These are phyloP conservation scores for Fusarium sp. DNA, from an alignment of 2,329 filamentous ascomycete species.

Conservation along the genomic window DNA sequence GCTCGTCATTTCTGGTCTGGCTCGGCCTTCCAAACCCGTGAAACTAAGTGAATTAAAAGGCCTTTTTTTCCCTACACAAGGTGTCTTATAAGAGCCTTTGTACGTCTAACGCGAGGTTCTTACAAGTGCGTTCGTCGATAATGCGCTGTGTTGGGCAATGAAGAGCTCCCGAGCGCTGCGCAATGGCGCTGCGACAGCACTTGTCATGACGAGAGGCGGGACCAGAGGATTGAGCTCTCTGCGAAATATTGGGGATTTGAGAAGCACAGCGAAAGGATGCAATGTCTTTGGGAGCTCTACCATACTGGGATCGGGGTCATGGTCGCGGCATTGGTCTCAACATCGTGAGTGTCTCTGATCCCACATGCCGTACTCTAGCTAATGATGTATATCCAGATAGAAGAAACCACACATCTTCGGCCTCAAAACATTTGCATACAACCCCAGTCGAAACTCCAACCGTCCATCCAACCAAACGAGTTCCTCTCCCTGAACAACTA, in stretches of 20 bases:
- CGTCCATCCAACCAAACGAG: slow-evolving; percentile 50
- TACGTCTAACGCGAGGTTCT: neutral
- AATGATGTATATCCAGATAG: slow-evolving; percentile 31
- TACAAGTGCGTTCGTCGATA: slow-evolving; percentile 1
- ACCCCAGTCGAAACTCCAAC: slow-evolving; percentile 52
- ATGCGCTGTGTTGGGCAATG: slow-evolving; percentile 43
- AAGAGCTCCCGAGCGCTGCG: slow-evolving; percentile 42
- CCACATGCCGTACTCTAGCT: slow-evolving; percentile 1
- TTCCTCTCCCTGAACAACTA: slow-evolving; percentile 60
- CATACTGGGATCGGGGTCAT: neutral
- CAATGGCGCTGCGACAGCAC: slow-evolving; percentile 39
- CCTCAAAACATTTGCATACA: slow-evolving; percentile 48
- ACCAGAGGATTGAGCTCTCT: slow-evolving; percentile 40
- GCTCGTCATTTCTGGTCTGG: slow-evolving; percentile 34
- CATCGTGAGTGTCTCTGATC: slow-evolving; percentile 31
- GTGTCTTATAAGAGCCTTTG: neutral
- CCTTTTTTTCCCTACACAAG: neutral
- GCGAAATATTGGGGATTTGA: neutral
- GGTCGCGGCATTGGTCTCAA: slow-evolving; percentile 3
- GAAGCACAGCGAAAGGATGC: neutral
- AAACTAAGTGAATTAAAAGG: slow-evolving; percentile 22
- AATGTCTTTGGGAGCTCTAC: neutral
- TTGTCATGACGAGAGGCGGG: slow-evolving; percentile 27
- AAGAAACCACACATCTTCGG: slow-evolving; percentile 34
- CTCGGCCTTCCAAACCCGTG: slow-evolving; percentile 7